Percentiles rank a stretch among this genome's conserved stretches.
Evolutionary conservation across 371 early-diverging fungal genomes (phyloP).

Genomic region (Rhizopus microsporus): DNA sequence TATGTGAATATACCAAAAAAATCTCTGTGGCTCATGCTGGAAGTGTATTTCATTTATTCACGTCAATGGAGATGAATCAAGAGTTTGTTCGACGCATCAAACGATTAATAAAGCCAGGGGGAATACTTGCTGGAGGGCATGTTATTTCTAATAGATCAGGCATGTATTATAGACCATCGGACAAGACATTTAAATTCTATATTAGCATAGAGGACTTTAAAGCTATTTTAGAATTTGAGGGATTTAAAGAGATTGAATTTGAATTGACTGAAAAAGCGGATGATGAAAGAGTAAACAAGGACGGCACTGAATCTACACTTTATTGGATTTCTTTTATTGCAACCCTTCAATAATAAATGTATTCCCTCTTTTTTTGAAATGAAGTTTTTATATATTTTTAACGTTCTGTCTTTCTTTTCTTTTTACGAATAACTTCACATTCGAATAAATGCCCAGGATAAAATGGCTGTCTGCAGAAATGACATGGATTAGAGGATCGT

Average conservation of each 20-base stretch:
- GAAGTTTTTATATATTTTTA: too few relatives aligned
- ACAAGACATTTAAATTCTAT: conserved; percentile 26
- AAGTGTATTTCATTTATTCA: conserved; percentile 44
- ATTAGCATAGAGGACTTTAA: conserved; percentile 26
- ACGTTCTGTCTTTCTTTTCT: background rate
- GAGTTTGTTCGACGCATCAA: conserved; percentile 22
- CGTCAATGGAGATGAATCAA: conserved; percentile 12
- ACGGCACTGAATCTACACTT: conserved; percentile 7
- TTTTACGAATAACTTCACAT: conserved; percentile 5
- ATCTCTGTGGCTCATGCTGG: conserved; percentile 33
- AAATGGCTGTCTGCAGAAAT: conserved; percentile 8
- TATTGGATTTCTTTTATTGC: conserved; percentile 31
- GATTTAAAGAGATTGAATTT: conserved; percentile 30
- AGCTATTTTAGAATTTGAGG: conserved; percentile 14
- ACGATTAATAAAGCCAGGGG: conserved; percentile 27
- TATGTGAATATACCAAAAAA: conserved; percentile 1
- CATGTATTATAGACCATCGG: conserved; percentile 16
- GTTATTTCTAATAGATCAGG: conserved; percentile 26
- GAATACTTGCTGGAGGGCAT: conserved; percentile 40
- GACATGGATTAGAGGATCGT: background rate
- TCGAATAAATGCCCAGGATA: conserved; percentile 7
- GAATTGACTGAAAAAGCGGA: conserved; percentile 14
- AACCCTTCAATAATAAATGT: conserved; percentile 2
- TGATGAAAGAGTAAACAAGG: background rate
- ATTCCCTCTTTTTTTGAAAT: too few relatives aligned